A percentile compares a stretch with the other conserved stretches of the same genome.
phyloP scores from a whole-genome alignment of 108 stramenopile genomes.

The Fistulifera pelliculosa region DNA sequence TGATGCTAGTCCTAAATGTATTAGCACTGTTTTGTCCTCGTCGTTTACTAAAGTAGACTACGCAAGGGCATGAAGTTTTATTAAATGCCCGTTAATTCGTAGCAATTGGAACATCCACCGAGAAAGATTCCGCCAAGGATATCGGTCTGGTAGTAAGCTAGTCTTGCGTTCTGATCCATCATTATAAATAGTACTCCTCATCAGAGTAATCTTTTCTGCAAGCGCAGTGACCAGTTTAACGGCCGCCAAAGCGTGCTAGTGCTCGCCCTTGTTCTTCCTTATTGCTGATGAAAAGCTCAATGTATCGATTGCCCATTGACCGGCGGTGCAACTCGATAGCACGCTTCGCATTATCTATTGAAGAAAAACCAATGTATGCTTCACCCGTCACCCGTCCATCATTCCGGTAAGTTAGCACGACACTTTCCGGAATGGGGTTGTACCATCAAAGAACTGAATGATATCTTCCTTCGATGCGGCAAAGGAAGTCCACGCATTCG shows the following conservation, averaged over 20 bases:
- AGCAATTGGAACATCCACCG: too few species aligned
- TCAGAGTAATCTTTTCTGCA: too few species aligned
- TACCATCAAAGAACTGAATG: conserved; percentile 80
- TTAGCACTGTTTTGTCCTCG: too few species aligned
- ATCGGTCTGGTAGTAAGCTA: conserved; percentile 5
- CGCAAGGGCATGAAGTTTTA: background rate
- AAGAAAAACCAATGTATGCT: conserved; percentile 80
- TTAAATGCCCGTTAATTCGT: background rate
- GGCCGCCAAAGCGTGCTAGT: conserved; percentile 59
- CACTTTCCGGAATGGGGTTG: conserved; percentile 69
- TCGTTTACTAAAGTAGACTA: background rate
- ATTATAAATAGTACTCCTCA: too few species aligned
- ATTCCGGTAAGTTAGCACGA: conserved; percentile 81
- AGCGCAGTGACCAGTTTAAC: too few species aligned
- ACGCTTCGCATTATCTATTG: conserved; percentile 68
- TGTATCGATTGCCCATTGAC: conserved; percentile 86
- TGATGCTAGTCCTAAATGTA: too few species aligned
- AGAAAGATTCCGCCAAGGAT: conserved; percentile 45
- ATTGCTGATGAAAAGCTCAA: conserved; percentile 93
- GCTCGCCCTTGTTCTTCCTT: conserved; percentile 85
- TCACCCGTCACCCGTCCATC: conserved; percentile 93
- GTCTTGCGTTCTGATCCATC: too few species aligned
- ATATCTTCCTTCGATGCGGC: conserved; percentile 83
- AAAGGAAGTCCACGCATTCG: conserved; percentile 93
- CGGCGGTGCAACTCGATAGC: conserved; percentile 82